Base-by-base conservation (phyloP, 495 filamentous ascomycete genomes). In the Penicillium waksmanii region DNA sequence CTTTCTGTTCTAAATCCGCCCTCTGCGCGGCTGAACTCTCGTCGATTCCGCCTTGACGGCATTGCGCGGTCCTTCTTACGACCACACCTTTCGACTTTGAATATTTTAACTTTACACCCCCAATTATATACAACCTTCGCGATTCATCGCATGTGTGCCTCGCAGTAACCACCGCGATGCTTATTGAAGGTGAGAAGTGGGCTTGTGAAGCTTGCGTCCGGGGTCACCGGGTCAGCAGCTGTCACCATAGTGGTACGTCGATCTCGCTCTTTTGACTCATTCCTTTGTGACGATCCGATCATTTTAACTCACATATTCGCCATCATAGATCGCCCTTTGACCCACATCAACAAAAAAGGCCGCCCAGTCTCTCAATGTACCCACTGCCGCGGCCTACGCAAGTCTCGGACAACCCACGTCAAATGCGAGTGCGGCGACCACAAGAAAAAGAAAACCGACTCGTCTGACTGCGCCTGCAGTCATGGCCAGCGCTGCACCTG, bases 341-440 rank as follows among this genome's bases (percentile, higher is more conserved):
- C 89, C 72, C 95, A 95, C 74, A 97, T 98, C 83, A 95, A 95
- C 80, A 97, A 96, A 78, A 98, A 99, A 77, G 95, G 95, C 75
- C 90, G 95, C 66, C 95, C 95, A 65, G 94, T 98, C 68, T 96
- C 94, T 74, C 95, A 99, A 89, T 99, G 95, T 76, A 83, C 90
- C 67, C 95, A 98, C 80, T 99, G 95, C 77, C 93, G 95, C 76
- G 85, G 89, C 64, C 90, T 96, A 80, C 93, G 95, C 84, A 98
- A 98, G 84, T 95, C 93, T 74, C 91, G 96, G 62, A 89, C 95
- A 62, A 89, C 93, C 59, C 95, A 99, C 78, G 86, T 93, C 66
- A 94, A 93, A 78, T 99, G 95, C 82, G 94, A 97, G 73, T 99
- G 95, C 78, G 93, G 92, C 73, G 93, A 95, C 27, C 27, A 31